Conservation (phyloP, 1,284 basidiomycete species). For the Malassezia nana region DNA sequence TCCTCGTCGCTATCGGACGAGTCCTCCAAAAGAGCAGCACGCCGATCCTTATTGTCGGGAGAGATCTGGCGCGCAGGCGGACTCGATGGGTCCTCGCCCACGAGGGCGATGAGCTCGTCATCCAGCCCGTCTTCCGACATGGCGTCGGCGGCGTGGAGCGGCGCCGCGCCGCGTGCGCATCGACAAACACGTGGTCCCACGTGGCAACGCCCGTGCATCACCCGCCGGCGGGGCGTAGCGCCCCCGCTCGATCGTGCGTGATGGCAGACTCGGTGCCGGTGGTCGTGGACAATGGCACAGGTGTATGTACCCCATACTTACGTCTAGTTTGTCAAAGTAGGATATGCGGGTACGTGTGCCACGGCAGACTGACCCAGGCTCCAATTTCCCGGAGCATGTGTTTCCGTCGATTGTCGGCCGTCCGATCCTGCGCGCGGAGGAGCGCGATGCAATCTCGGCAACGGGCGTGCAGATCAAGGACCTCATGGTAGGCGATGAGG, state of each 20-base stretch:
- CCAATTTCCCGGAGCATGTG: constrained; percentile 89
- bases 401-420: constrained; percentile 94
- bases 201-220: constrained; percentile 9
- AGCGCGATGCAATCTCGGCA: constrained; percentile 62
- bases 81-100: constrained; percentile 55
- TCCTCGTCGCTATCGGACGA: constrained; percentile 23
- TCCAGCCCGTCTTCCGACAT: constrained; percentile 53
- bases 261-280: constrained; percentile 56
- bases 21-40: constrained; percentile 32
- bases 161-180: not conserved
- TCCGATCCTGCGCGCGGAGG: constrained; percentile 92
- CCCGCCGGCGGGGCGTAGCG: not conserved
- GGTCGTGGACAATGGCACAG: constrained; percentile 95
- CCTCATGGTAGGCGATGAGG: constrained; percentile 95
- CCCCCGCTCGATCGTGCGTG: not conserved
- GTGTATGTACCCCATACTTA: constrained; percentile 53
- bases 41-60: constrained; percentile 27
- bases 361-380: constrained; percentile 9
- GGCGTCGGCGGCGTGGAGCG: not conserved
- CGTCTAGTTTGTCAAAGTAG: constrained; percentile 70
- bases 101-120: constrained; percentile 61
- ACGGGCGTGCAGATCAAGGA: constrained; percentile 57
- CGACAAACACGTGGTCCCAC: constrained; percentile 11
- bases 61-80: constrained; percentile 56
- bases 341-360: constrained; percentile 65